These are phyloP conservation scores for Medicago lupulina DNA, from an alignment of 306 rosid species.

Conservation along the genomic window DNA sequence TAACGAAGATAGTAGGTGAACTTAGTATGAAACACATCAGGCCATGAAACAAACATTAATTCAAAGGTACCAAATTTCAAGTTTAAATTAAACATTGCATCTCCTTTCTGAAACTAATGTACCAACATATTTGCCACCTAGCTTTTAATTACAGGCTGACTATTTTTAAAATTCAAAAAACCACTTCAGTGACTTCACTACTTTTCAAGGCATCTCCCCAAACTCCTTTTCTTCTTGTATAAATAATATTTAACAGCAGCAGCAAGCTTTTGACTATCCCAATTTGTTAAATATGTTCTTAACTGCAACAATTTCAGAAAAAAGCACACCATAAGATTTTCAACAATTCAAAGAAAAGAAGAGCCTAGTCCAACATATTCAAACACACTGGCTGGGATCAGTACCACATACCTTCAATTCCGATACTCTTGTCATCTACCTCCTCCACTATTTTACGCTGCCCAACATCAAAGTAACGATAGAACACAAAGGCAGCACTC, in stretches of 20 bases:
- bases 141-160: constrained; percentile 36
- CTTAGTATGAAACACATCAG: neutral
- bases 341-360: constrained; percentile 29
- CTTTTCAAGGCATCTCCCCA: constrained; percentile 39
- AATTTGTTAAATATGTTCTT: constrained; percentile 59
- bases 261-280: constrained; percentile 45
- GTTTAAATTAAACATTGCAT: neutral
- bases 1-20: constrained; percentile 12
- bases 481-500: constrained; percentile 65
- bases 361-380: neutral
- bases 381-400: neutral
- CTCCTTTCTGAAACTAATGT: constrained; percentile 27
- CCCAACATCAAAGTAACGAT: constrained; percentile 75
- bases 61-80: constrained; percentile 1
- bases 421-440: constrained; percentile 56
- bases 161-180: constrained; percentile 19
- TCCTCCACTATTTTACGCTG: constrained; percentile 45
- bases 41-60: neutral
- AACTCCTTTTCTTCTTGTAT: constrained; percentile 43
- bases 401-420: constrained; percentile 53
- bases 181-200: constrained; percentile 28
- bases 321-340: constrained; percentile 39
- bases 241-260: constrained; percentile 40
- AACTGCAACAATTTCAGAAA: constrained; percentile 55
- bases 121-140: constrained; percentile 1